Percentiles rank a stretch among this genome's conserved stretches.
These are phyloP conservation scores for Uncinocarpus reesii DNA, from an alignment of 2,329 filamentous ascomycete genomes.

Conservation along the genomic window DNA sequence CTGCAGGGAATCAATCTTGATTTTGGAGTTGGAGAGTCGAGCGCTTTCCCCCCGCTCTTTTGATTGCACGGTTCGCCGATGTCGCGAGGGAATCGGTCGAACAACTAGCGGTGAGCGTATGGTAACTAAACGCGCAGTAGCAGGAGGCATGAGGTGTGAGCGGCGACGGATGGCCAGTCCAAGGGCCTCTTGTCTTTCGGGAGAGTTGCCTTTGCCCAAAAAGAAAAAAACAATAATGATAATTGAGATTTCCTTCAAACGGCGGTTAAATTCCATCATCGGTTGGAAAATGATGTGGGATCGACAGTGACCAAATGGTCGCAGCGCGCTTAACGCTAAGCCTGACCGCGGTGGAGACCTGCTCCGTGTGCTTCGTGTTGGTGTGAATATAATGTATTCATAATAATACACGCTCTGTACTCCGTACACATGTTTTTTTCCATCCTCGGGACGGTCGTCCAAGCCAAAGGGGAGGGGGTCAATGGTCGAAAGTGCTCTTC, in stretches of 20 bases:
- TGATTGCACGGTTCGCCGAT: too few species aligned
- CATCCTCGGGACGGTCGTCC: too few species aligned
- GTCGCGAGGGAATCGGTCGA: not conserved
- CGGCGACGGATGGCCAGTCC: too few species aligned
- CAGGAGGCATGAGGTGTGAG: not conserved
- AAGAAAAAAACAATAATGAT: too few species aligned
- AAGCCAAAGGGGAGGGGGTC: too few species aligned
- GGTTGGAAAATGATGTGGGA: not conserved
- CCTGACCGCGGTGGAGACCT: slow-evolving; percentile 4
- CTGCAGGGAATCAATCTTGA: not conserved
- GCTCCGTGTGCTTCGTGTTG: too few species aligned
- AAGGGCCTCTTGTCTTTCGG: too few species aligned
- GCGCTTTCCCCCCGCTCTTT: too few species aligned
- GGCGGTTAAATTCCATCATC: not conserved
- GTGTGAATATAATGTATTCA: too few species aligned
- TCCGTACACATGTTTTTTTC: too few species aligned
- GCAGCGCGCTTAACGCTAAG: slow-evolving; percentile 11
- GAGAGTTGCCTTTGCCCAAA: not conserved
- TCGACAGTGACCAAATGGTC: slow-evolving; percentile 6
- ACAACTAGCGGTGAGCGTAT: slow-evolving; percentile 5
- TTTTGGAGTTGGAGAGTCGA: not conserved
- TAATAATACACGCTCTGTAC: too few species aligned
- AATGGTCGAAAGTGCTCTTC: too few species aligned
- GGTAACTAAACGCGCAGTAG: not conserved
- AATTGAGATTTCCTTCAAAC: not conserved